These are phyloP conservation scores for Phyllosticta capitalensis DNA, from an alignment of 2,329 filamentous ascomycete species.

Conservation along the genomic window DNA sequence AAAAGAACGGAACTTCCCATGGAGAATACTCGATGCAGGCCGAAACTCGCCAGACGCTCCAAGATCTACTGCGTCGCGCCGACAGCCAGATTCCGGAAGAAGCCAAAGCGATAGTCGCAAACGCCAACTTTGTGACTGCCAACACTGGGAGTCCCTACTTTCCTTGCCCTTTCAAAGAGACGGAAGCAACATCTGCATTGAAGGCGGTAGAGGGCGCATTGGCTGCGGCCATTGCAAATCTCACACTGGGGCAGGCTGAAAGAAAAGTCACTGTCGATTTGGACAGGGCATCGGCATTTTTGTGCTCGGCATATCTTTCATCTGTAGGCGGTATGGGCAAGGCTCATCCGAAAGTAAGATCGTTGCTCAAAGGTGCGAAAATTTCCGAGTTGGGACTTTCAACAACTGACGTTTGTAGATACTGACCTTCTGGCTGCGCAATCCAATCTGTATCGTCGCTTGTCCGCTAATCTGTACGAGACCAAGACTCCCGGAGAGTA, in stretches of 20 bases:
- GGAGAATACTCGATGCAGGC: conserved; percentile 22
- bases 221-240: conserved; percentile 50
- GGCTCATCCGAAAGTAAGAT: conserved; percentile 35
- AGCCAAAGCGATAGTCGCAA: conserved; percentile 21
- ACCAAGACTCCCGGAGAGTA: conserved; percentile 58
- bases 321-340: conserved; percentile 44
- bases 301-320: conserved; percentile 50
- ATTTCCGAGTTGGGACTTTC: neutral
- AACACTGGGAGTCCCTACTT: conserved; percentile 32
- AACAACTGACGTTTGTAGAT: conserved; percentile 38
- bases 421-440: conserved; percentile 64
- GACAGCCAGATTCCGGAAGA: conserved; percentile 27
- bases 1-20: conserved; percentile 11
- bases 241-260: conserved; percentile 40
- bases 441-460: conserved; percentile 59
- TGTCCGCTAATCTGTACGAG: conserved; percentile 63
- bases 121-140: conserved; percentile 24
- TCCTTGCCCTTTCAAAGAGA: conserved; percentile 42
- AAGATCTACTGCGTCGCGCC: conserved; percentile 23
- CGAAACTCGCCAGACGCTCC: conserved; percentile 25
- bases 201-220: conserved; percentile 52
- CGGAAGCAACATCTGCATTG: conserved; percentile 44
- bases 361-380: conserved; percentile 33
- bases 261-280: conserved; percentile 43
- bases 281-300: conserved; percentile 45